phyloP scores from a whole-genome alignment of 2,329 filamentous ascomycete species.

The Fusarium sp. region DNA sequence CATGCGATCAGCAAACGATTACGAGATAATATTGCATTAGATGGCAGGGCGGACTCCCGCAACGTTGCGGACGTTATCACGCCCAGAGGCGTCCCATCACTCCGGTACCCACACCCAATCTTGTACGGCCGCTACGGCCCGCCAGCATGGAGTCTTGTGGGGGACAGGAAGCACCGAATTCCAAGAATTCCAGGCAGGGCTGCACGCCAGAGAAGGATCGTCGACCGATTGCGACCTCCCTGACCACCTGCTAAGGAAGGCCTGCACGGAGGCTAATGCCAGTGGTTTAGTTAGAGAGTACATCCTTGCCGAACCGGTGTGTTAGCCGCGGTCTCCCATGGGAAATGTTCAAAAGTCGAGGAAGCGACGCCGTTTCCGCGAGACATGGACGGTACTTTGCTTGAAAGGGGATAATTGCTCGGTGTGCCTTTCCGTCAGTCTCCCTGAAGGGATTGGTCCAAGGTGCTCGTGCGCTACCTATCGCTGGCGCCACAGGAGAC shows the following conservation, averaged over 20 bases:
- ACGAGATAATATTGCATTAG: conserved; percentile 27
- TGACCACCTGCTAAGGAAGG: conserved; percentile 12
- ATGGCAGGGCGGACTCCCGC: conserved; percentile 16
- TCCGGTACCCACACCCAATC: conserved; percentile 31
- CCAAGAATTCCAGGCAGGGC: conserved; percentile 31
- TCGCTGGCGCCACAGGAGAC: conserved; percentile 35
- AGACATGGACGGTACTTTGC: neutral
- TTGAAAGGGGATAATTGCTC: neutral
- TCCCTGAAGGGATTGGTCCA: conserved; percentile 4
- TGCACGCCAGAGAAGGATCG: conserved; percentile 29
- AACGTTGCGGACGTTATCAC: conserved; percentile 29
- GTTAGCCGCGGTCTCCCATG: conserved; percentile 25
- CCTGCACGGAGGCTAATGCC: conserved; percentile 14
- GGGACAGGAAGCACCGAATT: conserved; percentile 28
- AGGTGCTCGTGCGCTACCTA: conserved; percentile 10
- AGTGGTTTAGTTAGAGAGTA: conserved; percentile 8
- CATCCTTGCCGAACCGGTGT: conserved; percentile 16
- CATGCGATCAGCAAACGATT: conserved; percentile 36
- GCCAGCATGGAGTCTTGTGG: conserved; percentile 40
- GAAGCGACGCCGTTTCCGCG: conserved; percentile 1
- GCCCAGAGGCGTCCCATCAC: conserved; percentile 20
- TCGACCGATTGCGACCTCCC: conserved; percentile 21
- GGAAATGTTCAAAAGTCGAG: neutral
- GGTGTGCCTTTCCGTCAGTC: neutral
- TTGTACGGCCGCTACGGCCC: conserved; percentile 42